Evolutionary conservation across 257 asterid genomes (phyloP).

Genomic region (Solanum ossicruentum): DNA sequence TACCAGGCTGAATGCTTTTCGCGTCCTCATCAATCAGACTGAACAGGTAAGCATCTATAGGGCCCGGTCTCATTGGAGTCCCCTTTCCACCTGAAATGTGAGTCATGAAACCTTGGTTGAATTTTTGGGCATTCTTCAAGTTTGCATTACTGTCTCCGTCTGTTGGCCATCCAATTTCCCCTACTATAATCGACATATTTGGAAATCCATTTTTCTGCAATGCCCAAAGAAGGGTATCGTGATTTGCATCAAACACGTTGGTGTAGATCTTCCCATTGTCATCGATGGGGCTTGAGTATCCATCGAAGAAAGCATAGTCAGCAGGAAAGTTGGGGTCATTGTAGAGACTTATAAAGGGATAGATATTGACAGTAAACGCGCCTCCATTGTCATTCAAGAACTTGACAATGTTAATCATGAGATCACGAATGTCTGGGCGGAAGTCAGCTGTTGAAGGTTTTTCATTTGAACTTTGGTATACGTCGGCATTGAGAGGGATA

Average conservation of each 20-base stretch:
- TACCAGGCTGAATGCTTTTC: conserved; percentile 68
- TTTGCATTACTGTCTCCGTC: conserved; percentile 54
- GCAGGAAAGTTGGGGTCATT: conserved; percentile 53
- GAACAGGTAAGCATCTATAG: conserved; percentile 53
- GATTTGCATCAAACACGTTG: conserved; percentile 63
- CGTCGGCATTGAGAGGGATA: conserved; percentile 64
- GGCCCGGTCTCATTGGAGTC: conserved; percentile 68
- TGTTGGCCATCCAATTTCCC: conserved; percentile 84
- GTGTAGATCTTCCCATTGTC: conserved; percentile 48
- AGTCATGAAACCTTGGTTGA: conserved; percentile 60
- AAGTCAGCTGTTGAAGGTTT: conserved; percentile 68
- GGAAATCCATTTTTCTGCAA: conserved; percentile 44
- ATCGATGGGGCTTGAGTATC: conserved; percentile 34
- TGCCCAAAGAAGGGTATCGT: conserved; percentile 62
- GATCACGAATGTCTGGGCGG: conserved; percentile 36
- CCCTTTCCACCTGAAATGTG: conserved; percentile 34
- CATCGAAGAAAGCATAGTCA: conserved; percentile 72
- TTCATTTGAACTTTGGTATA: conserved; percentile 37
- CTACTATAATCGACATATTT: conserved; percentile 44
- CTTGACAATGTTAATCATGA: conserved; percentile 33
- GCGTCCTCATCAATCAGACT: conserved; percentile 68
- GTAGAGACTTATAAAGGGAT: conserved; percentile 72
- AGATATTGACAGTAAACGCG: conserved; percentile 65
- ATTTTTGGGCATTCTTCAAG: conserved; percentile 34
- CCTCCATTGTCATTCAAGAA: conserved; percentile 46